phyloP scores from a whole-genome alignment of 768 basidiomycete species.

The Russula virescens region DNA sequence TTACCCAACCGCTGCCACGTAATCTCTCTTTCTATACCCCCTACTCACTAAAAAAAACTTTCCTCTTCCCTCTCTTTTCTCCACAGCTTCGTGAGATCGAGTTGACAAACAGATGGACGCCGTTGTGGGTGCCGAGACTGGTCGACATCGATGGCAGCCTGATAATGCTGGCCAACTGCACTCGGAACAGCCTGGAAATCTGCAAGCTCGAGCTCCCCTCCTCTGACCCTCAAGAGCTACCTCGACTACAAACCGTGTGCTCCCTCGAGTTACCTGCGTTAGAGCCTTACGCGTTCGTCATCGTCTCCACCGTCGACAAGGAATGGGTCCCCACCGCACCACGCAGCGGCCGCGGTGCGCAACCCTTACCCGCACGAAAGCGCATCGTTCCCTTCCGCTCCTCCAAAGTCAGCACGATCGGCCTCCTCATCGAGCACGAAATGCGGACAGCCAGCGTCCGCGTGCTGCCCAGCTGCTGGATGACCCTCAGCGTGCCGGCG shows the following conservation, averaged over 20 bases:
- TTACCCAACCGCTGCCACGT: too few relatives aligned
- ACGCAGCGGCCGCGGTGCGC: background rate
- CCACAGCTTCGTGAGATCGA: slow-evolving; percentile 7
- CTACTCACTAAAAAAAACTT: background rate
- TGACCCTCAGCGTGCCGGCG: slow-evolving; percentile 6
- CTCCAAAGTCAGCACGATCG: slow-evolving; percentile 8
- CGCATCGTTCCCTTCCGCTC: slow-evolving; percentile 11
- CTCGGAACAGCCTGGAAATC: slow-evolving; percentile 1
- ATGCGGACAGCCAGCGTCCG: background rate
- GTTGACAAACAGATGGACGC: background rate
- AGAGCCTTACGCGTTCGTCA: background rate
- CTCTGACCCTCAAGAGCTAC: background rate
- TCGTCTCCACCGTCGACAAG: background rate
- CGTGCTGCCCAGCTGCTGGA: background rate
- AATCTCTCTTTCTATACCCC: too few relatives aligned
- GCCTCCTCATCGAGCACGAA: background rate
- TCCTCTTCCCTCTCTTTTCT: background rate
- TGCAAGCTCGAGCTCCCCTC: slow-evolving; percentile 3
- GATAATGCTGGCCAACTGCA: slow-evolving; percentile 1
- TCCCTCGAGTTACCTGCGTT: slow-evolving; percentile 3
- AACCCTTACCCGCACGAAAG: background rate
- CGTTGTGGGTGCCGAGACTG: slow-evolving; percentile 5
- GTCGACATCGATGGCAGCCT: slow-evolving; percentile 2
- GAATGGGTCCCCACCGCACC: slow-evolving; percentile 8
- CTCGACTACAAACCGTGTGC: background rate